phyloP scores from a whole-genome alignment of 2,329 filamentous ascomycete genomes.

The Capronia epimyces region DNA sequence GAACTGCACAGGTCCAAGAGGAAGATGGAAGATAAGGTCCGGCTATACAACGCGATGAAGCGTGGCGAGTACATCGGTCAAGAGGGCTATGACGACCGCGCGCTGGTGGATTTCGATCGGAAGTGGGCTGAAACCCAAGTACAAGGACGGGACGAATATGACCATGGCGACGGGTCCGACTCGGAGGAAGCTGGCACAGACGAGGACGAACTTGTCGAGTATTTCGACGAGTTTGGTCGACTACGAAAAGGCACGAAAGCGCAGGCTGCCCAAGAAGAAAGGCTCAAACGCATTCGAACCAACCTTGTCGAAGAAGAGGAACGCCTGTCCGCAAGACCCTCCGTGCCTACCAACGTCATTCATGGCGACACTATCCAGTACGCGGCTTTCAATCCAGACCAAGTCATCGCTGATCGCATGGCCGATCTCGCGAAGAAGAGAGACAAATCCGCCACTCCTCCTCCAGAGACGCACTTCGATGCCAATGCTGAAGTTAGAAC shows the following conservation, averaged over 20 bases:
- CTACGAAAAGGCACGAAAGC: constrained; percentile 65
- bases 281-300: constrained; percentile 49
- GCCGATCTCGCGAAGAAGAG: constrained; percentile 69
- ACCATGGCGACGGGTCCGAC: constrained; percentile 31
- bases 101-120: constrained; percentile 84
- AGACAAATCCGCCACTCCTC: constrained; percentile 74
- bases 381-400: constrained; percentile 73
- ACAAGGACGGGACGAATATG: constrained; percentile 35
- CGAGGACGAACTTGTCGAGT: constrained; percentile 62
- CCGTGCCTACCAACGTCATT: constrained; percentile 65
- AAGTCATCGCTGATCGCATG: constrained; percentile 62
- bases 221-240: constrained; percentile 89
- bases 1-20: constrained; percentile 63
- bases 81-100: constrained; percentile 36
- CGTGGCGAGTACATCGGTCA: constrained; percentile 68
- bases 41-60: constrained; percentile 84
- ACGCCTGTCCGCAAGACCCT: constrained; percentile 56
- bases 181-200: constrained; percentile 37
- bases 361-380: constrained; percentile 80
- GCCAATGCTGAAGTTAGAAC: constrained; percentile 74
- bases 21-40: constrained; percentile 85
- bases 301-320: constrained; percentile 59
- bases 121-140: constrained; percentile 79
- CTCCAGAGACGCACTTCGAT: constrained; percentile 77
- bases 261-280: constrained; percentile 60